Base-by-base conservation (phyloP, 176 grass and related monocot species). In the Coix lacrymajobi region DNA sequence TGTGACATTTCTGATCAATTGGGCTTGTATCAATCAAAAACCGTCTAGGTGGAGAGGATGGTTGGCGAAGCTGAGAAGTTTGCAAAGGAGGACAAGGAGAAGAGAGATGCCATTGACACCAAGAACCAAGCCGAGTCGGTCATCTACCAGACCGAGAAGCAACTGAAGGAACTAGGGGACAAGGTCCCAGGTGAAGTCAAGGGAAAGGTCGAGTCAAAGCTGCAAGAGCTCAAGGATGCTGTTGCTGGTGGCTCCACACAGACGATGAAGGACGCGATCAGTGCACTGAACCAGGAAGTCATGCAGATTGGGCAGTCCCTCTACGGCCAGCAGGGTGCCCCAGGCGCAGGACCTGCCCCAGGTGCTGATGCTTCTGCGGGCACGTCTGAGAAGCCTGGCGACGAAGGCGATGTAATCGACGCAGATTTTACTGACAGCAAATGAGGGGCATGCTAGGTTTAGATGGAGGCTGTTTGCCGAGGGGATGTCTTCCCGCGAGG, bases 121-220 rank as follows among this genome's bases (percentile, higher is more conserved):
- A 92, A 91, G 83, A 96, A 96, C 83, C 93, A 96, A 69, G 85
- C 93, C 1, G 93, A 96, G 31, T 92, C 90, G 1, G 77, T 96
- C 7, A 81, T 93, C 56, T 92, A 96, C 43, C 90, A 90, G 88
- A 96, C 93, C 2, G 90, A 96, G 71, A 96, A 93, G 58, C 87
- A 94, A 83, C 61, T 94, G 56, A 94, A 92, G 89, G 92, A 94
- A 58, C 87, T 94, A 0, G 92, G 92, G 7, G 92, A 92, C 22
- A 94, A 92, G 78, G 92, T 94, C 37, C 89, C 89, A 20, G 85
- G 56, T 3, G 74, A 84, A 0, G 87, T 94, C 1, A 94, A 94
- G 85, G 82, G 39, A 39, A 94, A 88, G 58, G 89, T 94, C 0
- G 82, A 92, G 69, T 72, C 33, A 39, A 94, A 89, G 45, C 81